Conservation (phyloP, 805 yeast species). For the Clavispora phyllophila region DNA sequence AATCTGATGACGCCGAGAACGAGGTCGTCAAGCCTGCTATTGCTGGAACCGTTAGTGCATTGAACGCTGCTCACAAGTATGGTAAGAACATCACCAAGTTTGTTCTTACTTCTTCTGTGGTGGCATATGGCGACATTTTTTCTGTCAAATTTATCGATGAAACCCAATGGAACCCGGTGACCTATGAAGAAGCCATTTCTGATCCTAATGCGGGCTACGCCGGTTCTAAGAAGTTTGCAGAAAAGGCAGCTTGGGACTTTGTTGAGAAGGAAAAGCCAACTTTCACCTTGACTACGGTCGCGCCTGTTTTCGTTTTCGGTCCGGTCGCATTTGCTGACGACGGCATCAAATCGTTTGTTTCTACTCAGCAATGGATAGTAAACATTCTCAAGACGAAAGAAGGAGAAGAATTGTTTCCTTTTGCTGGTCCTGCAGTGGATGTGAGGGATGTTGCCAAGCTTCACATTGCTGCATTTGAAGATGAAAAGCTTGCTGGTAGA, state of each 20-base stretch:
- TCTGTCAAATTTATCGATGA: constrained; percentile 5
- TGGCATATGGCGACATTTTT: constrained; percentile 6
- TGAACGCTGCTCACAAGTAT: constrained; percentile 8
- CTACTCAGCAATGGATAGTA: constrained; percentile 16
- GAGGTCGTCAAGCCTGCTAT: constrained; percentile 54
- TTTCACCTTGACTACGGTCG: constrained; percentile 36
- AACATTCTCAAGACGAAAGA: constrained; percentile 1
- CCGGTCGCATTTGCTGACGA: constrained; percentile 42
- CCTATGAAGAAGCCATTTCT: constrained; percentile 37
- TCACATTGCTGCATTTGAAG: constrained; percentile 15
- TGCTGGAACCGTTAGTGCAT: constrained; percentile 12
- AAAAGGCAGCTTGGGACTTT: constrained; percentile 45
- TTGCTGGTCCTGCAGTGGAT: constrained; percentile 7
- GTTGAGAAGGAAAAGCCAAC: constrained; percentile 31
- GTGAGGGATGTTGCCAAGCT: constrained; percentile 21
- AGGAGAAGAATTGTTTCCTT: neutral
- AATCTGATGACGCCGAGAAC: constrained; percentile 40
- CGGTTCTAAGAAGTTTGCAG: constrained; percentile 6
- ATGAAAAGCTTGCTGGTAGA: constrained; percentile 11
- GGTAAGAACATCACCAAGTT: constrained; percentile 8
- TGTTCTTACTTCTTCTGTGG: constrained; percentile 10
- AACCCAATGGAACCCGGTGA: constrained; percentile 46
- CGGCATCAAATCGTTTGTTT: constrained; percentile 15
- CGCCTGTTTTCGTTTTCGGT: constrained; percentile 46
- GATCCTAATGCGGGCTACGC: constrained; percentile 1